These are phyloP conservation scores for Annulohypoxylon bovei DNA, from an alignment of 495 filamentous ascomycete species.

Conservation along the genomic window DNA sequence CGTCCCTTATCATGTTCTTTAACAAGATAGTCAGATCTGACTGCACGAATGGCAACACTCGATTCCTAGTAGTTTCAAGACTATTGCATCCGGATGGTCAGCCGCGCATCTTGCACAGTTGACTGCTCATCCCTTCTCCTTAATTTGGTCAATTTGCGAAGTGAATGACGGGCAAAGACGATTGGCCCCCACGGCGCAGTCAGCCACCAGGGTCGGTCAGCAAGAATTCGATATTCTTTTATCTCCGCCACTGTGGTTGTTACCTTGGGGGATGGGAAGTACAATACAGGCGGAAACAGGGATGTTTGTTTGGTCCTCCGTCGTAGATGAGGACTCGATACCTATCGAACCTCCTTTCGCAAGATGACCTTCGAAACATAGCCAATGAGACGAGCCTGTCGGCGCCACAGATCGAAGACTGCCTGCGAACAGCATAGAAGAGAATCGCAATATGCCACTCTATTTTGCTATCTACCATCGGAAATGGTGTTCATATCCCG, in stretches of 20 bases:
- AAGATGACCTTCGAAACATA: constrained; percentile 33
- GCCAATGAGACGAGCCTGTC: constrained; percentile 24
- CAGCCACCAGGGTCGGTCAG: constrained; percentile 23
- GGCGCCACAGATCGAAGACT: constrained; percentile 32
- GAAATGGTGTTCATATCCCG: constrained; percentile 25
- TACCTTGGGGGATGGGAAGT: constrained; percentile 28
- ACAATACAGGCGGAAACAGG: constrained; percentile 26
- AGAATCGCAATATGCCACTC: constrained; percentile 21
- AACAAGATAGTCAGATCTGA: constrained; percentile 35
- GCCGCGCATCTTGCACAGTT: constrained; percentile 29
- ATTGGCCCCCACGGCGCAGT: constrained; percentile 32
- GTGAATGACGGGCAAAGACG: neutral
- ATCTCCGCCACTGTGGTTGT: constrained; percentile 30
- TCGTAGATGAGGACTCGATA: constrained; percentile 15
- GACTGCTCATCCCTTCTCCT: constrained; percentile 19
- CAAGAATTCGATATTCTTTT: constrained; percentile 14
- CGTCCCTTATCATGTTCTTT: constrained; percentile 43
- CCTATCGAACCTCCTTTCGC: constrained; percentile 9
- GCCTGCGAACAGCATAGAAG: constrained; percentile 13
- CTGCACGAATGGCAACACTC: constrained; percentile 35
- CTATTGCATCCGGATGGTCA: constrained; percentile 32
- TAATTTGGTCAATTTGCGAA: constrained; percentile 5
- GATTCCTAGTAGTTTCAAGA: constrained; percentile 30
- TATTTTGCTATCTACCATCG: constrained; percentile 20
- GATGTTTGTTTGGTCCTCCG: constrained; percentile 21